These are phyloP conservation scores for Setaria viridis DNA, from an alignment of 202 grass and related monocot species.

Conservation along the genomic window DNA sequence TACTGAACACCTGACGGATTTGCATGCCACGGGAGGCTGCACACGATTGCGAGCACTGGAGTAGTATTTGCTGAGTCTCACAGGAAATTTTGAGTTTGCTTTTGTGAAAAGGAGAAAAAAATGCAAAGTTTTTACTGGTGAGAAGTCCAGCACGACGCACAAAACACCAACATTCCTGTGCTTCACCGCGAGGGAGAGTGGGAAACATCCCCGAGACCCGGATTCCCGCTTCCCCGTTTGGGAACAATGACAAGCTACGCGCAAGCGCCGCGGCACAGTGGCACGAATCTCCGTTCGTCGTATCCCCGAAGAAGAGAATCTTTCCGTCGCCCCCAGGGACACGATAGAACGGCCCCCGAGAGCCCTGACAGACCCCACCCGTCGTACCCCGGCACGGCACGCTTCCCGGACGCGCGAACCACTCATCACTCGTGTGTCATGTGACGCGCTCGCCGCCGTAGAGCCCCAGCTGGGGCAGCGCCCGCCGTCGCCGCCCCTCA, in stretches of 20 bases:
- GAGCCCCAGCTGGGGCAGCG: neutral
- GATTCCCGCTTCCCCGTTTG: neutral
- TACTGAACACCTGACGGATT: no score
- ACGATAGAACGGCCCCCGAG: neutral
- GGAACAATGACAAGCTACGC: neutral
- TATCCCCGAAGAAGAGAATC: neutral
- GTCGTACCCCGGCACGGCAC: neutral
- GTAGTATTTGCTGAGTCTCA: no score
- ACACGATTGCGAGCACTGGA: no score
- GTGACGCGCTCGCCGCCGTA: neutral
- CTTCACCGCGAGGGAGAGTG: neutral
- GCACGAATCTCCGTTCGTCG: neutral
- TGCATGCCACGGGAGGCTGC: no score
- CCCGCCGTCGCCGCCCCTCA: neutral
- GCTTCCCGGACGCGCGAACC: conserved; percentile 6
- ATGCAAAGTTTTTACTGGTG: no score
- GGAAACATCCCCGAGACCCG: neutral
- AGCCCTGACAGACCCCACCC: neutral
- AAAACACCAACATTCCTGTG: no score
- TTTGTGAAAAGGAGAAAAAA: no score
- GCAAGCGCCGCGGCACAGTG: neutral
- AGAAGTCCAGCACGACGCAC: no score
- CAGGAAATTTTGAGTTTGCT: no score
- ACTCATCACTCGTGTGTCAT: neutral
- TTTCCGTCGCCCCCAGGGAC: neutral